These are phyloP conservation scores for Neurospora sp. DNA, from an alignment of 2,329 filamentous ascomycete genomes.

Conservation along the genomic window DNA sequence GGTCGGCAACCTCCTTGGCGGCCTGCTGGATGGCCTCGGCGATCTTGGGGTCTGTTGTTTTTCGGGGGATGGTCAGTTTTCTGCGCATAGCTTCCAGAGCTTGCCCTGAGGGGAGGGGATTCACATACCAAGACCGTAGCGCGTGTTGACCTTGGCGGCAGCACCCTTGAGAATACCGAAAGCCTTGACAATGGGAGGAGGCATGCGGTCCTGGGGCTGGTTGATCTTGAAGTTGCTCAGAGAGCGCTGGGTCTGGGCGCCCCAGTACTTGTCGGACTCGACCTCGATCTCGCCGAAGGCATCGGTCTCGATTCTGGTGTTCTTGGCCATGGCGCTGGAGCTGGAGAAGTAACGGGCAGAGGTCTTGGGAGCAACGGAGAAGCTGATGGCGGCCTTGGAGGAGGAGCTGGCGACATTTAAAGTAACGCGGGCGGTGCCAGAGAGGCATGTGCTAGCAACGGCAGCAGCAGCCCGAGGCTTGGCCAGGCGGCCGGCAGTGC, in stretches of 20 bases:
- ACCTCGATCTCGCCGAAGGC: slow-evolving; percentile 97
- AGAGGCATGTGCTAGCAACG: slow-evolving; percentile 25
- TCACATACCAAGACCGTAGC: slow-evolving; percentile 69
- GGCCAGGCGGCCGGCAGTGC: slow-evolving; percentile 23
- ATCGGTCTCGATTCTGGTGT: slow-evolving; percentile 80
- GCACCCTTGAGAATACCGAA: slow-evolving; percentile 98
- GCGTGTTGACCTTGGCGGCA: slow-evolving; percentile 91
- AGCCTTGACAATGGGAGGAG: slow-evolving; percentile 78
- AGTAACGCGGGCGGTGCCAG: slow-evolving; percentile 13
- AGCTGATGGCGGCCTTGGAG: slow-evolving; percentile 13
- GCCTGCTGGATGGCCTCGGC: slow-evolving; percentile 92
- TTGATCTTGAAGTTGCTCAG: slow-evolving; percentile 99
- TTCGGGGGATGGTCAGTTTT: slow-evolving; percentile 9
- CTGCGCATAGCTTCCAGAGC: not conserved
- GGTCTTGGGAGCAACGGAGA: slow-evolving; percentile 18
- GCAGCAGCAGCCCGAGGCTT: slow-evolving; percentile 24
- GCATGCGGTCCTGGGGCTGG: slow-evolving; percentile 98
- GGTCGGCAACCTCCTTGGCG: slow-evolving; percentile 80
- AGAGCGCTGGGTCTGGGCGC: slow-evolving; percentile 91
- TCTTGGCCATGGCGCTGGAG: slow-evolving; percentile 37
- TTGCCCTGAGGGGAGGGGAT: slow-evolving; percentile 7
- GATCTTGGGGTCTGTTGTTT: slow-evolving; percentile 63
- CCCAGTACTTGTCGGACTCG: slow-evolving; percentile 91
- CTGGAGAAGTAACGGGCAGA: slow-evolving; percentile 27
- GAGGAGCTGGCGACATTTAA: slow-evolving; percentile 14